These are phyloP conservation scores for Dictyophora rubrovolvata DNA, from an alignment of 768 basidiomycete species.

Conservation along the genomic window DNA sequence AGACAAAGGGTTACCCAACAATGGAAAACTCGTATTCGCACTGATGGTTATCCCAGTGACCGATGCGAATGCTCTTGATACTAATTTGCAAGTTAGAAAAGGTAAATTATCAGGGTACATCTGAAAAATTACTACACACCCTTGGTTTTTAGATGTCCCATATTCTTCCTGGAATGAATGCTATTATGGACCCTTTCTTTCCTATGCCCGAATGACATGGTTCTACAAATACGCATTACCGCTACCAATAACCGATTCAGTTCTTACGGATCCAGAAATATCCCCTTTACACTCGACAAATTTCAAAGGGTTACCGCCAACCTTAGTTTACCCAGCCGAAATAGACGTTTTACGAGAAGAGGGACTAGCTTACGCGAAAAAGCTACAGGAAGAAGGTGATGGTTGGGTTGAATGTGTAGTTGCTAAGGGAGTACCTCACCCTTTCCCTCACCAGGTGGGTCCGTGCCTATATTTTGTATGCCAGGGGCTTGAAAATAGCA, in stretches of 20 bases:
- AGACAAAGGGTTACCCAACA: not conserved
- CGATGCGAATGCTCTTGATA: conserved; percentile 2
- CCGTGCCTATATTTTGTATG: not conserved
- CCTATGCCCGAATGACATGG: conserved; percentile 9
- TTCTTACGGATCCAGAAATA: not conserved
- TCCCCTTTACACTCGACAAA: conserved; percentile 4
- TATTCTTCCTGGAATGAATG: conserved; percentile 7
- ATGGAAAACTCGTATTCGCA: not conserved
- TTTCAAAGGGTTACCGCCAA: conserved; percentile 7
- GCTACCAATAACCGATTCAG: not conserved
- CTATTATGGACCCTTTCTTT: conserved; percentile 4
- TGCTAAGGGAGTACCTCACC: conserved; percentile 7
- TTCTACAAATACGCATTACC: conserved; percentile 7
- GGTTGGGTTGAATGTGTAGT: conserved; percentile 9
- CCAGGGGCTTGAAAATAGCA: not conserved
- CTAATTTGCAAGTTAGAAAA: not conserved
- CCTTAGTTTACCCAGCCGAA: conserved; percentile 6
- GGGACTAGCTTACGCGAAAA: conserved; percentile 5
- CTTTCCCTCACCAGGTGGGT: conserved; percentile 6
- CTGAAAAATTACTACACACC: not conserved
- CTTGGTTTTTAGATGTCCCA: not conserved
- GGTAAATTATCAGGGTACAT: not conserved
- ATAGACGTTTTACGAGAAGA: conserved; percentile 8
- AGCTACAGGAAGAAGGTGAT: conserved; percentile 6
- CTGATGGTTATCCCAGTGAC: conserved; percentile 3